phyloP scores from a whole-genome alignment of 306 rosid genomes.

The Notholithocarpus densiflorus region DNA sequence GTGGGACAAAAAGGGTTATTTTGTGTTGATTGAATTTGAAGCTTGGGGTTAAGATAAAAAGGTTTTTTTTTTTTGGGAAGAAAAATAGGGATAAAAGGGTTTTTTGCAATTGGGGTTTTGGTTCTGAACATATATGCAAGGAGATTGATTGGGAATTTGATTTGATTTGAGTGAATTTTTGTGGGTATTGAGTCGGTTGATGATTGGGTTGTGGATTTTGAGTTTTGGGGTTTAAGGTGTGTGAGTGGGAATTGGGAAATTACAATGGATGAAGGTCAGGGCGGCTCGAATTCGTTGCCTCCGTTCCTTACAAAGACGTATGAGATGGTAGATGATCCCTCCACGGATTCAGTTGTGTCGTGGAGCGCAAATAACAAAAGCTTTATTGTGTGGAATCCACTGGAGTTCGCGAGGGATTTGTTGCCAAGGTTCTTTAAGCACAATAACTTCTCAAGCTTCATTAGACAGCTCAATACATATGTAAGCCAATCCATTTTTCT shows the following conservation, averaged over 20 bases:
- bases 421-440: conserved; percentile 83
- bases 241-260: conserved; percentile 22
- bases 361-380: conserved; percentile 66
- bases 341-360: conserved; percentile 58
- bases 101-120: background rate
- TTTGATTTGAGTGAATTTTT: background rate
- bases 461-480: conserved; percentile 89
- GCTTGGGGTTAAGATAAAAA: background rate
- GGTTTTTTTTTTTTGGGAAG: background rate
- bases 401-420: conserved; percentile 57
- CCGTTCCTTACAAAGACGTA: conserved; percentile 78
- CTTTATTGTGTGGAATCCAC: conserved; percentile 76
- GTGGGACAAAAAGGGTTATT: background rate
- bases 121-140: background rate
- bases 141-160: conserved; percentile 18
- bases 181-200: background rate
- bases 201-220: conserved; percentile 7
- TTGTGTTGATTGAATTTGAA: background rate
- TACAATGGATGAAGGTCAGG: conserved; percentile 73
- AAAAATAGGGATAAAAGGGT: too few species aligned
- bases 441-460: conserved; percentile 87
- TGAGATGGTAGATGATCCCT: conserved; percentile 82
- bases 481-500: conserved; percentile 47
- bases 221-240: conserved; percentile 33
- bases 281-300: conserved; percentile 59